These are phyloP conservation scores for Scortechinia acanthostroma DNA, from an alignment of 2,329 filamentous ascomycete genomes.

Conservation along the genomic window DNA sequence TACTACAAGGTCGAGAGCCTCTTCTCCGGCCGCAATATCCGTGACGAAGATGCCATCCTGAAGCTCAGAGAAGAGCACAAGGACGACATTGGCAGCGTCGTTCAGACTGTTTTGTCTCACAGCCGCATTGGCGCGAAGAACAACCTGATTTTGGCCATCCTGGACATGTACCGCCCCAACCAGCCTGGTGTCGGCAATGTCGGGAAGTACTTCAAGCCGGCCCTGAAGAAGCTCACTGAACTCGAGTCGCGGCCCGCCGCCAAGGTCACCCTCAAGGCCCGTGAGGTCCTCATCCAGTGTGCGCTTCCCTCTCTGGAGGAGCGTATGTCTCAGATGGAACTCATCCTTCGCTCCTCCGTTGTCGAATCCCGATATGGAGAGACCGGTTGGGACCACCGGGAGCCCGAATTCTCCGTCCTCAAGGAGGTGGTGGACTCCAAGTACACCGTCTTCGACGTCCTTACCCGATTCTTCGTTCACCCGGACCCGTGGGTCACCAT, in stretches of 20 bases:
- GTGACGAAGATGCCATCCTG: slow-evolving; percentile 89
- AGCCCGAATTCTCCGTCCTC: slow-evolving; percentile 82
- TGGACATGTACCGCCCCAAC: slow-evolving; percentile 92
- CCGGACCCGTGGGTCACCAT: slow-evolving; percentile 89
- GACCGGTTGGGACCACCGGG: slow-evolving; percentile 90
- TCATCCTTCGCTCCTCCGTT: slow-evolving; percentile 91
- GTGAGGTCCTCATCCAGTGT: slow-evolving; percentile 95
- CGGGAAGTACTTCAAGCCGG: slow-evolving; percentile 76
- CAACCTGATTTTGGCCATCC: slow-evolving; percentile 80
- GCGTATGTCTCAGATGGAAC: slow-evolving; percentile 92
- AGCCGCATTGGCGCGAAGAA: slow-evolving; percentile 90
- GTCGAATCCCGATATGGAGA: slow-evolving; percentile 96
- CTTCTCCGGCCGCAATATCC: slow-evolving; percentile 76
- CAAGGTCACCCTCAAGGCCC: slow-evolving; percentile 94
- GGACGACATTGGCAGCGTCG: slow-evolving; percentile 78
- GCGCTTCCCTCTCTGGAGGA: slow-evolving; percentile 93
- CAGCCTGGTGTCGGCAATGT: slow-evolving; percentile 84
- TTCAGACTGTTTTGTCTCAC: slow-evolving; percentile 87
- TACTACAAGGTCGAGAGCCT: slow-evolving; percentile 80
- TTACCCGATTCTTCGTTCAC: slow-evolving; percentile 91
- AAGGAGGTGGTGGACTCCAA: slow-evolving; percentile 98
- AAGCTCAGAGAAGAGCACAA: slow-evolving; percentile 94
- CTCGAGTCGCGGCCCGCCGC: slow-evolving; percentile 76
- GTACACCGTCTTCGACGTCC: slow-evolving; percentile 94
- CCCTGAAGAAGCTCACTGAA: slow-evolving; percentile 81